Evolutionary conservation across 495 filamentous ascomycete species (phyloP).

Genomic region (Penicillium daleae): DNA sequence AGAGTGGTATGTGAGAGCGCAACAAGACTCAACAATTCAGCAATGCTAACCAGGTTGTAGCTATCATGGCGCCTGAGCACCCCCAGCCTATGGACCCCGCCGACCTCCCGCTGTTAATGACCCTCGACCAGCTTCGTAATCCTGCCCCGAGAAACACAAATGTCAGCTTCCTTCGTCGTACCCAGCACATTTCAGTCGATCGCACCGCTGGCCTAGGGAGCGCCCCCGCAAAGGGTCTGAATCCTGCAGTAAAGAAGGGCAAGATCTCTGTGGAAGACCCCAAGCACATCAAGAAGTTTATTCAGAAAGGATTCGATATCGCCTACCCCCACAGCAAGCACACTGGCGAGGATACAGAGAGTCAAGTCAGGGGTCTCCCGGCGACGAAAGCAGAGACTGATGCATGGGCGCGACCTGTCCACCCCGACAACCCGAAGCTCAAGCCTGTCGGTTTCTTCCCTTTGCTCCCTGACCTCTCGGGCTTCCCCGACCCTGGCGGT

Average conservation of each 20-base stretch:
- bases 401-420: conserved; percentile 74
- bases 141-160: conserved; percentile 67
- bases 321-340: conserved; percentile 72
- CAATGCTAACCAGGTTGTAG: conserved; percentile 44
- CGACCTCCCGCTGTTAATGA: conserved; percentile 79
- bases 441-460: conserved; percentile 80
- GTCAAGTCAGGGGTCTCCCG: conserved; percentile 57
- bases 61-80: conserved; percentile 76
- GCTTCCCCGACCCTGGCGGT: conserved; percentile 82
- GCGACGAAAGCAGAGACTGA: conserved; percentile 60
- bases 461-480: conserved; percentile 83
- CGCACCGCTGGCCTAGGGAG: conserved; percentile 46
- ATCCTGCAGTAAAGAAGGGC: conserved; percentile 45
- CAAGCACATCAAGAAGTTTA: conserved; percentile 75
- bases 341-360: conserved; percentile 53
- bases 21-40: neutral
- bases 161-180: conserved; percentile 92
- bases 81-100: conserved; percentile 73
- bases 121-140: conserved; percentile 80
- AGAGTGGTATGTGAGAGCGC: conserved; percentile 71
- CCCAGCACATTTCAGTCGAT: conserved; percentile 89
- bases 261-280: conserved; percentile 71
- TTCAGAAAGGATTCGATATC: conserved; percentile 83
- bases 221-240: conserved; percentile 37
- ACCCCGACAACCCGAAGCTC: conserved; percentile 80